A percentile compares a stretch with the other conserved stretches of the same genome.
Evolutionary conservation across 75 land plant genomes (phyloP).

Genomic region (Adiantum capillusveneris): DNA sequence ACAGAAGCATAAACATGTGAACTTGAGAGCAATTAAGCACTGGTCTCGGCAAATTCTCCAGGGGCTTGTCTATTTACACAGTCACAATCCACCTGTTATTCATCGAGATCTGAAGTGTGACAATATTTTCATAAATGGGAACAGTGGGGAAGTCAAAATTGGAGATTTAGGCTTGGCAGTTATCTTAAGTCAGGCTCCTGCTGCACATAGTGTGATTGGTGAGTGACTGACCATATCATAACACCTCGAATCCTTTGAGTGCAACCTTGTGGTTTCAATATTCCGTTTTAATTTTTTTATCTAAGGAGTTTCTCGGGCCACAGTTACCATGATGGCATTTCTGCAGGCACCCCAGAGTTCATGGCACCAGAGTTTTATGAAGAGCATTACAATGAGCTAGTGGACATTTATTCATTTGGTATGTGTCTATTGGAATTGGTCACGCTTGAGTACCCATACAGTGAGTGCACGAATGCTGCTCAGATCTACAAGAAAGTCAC

Average conservation of each 20-base stretch:
- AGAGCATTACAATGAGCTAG: constrained; percentile 55
- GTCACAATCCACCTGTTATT: constrained; percentile 67
- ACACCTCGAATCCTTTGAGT: too few species aligned
- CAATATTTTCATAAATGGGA: constrained; percentile 85
- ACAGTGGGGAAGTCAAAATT: constrained; percentile 41
- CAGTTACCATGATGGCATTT: too few species aligned
- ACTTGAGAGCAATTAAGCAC: constrained; percentile 67
- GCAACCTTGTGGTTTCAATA: too few species aligned
- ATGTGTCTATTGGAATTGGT: constrained; percentile 86
- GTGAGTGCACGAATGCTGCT: constrained; percentile 71
- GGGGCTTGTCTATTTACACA: constrained; percentile 69
- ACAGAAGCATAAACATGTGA: constrained; percentile 70
- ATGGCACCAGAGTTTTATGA: constrained; percentile 81
- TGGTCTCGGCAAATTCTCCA: constrained; percentile 84
- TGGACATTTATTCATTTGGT: constrained; percentile 88
- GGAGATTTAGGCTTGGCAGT: constrained; percentile 79
- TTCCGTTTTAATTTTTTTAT: too few species aligned
- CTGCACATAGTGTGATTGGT: constrained; percentile 91
- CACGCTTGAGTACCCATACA: constrained; percentile 80
- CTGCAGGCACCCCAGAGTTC: constrained; percentile 55
- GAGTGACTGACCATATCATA: too few species aligned
- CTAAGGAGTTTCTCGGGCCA: too few species aligned
- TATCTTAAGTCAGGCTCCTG: constrained; percentile 50
- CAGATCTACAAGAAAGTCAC: constrained; percentile 72
- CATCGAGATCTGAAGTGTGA: constrained; percentile 76